These are phyloP conservation scores for Dichotomopilus funicola DNA, from an alignment of 2,329 filamentous ascomycete species.

Conservation along the genomic window DNA sequence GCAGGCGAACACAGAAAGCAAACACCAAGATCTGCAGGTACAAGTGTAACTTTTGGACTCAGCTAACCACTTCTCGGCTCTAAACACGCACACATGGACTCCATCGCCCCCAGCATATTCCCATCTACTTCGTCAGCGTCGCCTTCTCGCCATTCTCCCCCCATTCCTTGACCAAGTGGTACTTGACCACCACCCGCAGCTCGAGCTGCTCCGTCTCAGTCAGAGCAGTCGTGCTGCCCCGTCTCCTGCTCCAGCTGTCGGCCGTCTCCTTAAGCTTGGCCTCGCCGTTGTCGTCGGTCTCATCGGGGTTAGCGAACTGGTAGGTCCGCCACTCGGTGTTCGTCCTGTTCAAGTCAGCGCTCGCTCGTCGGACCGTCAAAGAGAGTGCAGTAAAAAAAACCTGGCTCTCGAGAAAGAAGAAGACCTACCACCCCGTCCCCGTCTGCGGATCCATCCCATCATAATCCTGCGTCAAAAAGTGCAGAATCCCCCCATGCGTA, in stretches of 20 bases:
- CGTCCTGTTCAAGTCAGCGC: constrained; percentile 28
- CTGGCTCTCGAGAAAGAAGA: too few species aligned
- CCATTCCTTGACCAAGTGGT: constrained; percentile 28
- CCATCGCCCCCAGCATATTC: background rate
- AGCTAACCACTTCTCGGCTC: too few species aligned
- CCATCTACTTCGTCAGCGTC: background rate
- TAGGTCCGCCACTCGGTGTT: constrained; percentile 70
- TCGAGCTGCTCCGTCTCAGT: constrained; percentile 42
- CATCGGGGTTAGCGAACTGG: constrained; percentile 50
- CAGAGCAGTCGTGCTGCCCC: constrained; percentile 35
- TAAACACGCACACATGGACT: background rate
- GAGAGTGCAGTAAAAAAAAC: too few species aligned
- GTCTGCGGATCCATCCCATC: constrained; percentile 44
- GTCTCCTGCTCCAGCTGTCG: constrained; percentile 41
- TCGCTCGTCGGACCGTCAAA: too few species aligned
- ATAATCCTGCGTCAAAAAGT: constrained; percentile 82
- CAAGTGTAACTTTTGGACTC: too few species aligned
- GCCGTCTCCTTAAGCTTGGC: constrained; percentile 44
- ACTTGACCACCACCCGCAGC: constrained; percentile 34
- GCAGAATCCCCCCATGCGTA: constrained; percentile 76
- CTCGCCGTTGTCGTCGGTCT: constrained; percentile 38
- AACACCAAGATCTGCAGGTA: too few species aligned
- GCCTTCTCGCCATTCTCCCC: constrained; percentile 1
- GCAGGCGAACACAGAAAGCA: too few species aligned
- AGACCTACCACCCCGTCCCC: constrained; percentile 57